These are phyloP conservation scores for Solanum appendiculatum DNA, from an alignment of 257 asterid species.

Conservation along the genomic window DNA sequence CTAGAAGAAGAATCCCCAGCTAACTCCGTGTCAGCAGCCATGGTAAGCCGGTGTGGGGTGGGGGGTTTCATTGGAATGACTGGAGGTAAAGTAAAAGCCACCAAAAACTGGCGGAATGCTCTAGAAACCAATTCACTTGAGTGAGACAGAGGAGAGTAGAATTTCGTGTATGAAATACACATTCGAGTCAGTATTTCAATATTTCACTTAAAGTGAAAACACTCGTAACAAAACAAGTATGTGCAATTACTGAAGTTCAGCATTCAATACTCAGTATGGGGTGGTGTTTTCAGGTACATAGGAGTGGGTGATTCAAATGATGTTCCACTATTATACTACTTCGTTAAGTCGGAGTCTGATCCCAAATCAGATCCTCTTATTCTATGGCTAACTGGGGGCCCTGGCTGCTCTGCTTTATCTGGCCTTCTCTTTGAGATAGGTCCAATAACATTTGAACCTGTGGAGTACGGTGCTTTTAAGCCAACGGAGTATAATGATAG, in stretches of 20 bases:
- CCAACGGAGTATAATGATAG: background rate
- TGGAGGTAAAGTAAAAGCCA: no score
- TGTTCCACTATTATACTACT: conserved; percentile 21
- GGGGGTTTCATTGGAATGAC: no score
- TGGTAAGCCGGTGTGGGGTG: no score
- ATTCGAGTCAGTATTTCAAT: background rate
- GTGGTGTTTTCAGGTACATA: conserved; percentile 5
- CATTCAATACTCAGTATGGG: background rate
- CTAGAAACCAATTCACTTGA: no score
- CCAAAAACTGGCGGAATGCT: no score
- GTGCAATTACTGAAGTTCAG: background rate
- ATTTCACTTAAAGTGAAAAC: background rate
- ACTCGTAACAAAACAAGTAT: background rate
- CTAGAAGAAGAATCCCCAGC: no score
- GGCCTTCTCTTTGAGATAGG: conserved; percentile 18
- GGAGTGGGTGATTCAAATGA: conserved; percentile 24
- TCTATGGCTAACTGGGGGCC: conserved; percentile 23
- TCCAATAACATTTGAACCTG: background rate
- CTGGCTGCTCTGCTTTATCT: conserved; percentile 14
- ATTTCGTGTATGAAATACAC: background rate
- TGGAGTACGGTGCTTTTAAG: background rate
- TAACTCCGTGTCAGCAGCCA: no score
- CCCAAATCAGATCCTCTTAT: conserved; percentile 15
- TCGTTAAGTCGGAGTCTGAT: conserved; percentile 11
- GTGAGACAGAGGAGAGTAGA: no score